Evolutionary conservation across 2,329 filamentous ascomycete genomes (phyloP), one percentile per base, ranked within the genome.

Genomic region (Ophiocordyceps sinensis): DNA sequence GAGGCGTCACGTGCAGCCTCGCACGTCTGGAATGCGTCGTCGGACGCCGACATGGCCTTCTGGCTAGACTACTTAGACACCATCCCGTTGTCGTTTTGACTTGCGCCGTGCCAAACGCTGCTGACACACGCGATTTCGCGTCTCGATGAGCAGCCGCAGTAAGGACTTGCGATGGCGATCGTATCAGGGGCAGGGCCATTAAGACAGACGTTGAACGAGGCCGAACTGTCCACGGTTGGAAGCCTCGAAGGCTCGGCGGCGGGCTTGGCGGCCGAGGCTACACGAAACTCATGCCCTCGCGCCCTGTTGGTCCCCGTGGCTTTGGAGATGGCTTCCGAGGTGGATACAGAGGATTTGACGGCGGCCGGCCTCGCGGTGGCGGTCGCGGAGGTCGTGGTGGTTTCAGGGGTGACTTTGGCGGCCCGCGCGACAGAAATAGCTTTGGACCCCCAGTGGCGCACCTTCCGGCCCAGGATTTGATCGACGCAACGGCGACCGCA

Each of bases 201-300:
- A 78, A 94, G 57, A 87, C 96, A 54, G 91, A 98, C 58, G 89
- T 96, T 45, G 91, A 98, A 65, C 81, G 91, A 56, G 91, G 91
- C 50, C 82, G 91, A 51, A 96, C 91, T 28, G 86, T 95, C 34
- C 84, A 85, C 56, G 86, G 83, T 38, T 98, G 91, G 91, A 83
- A 85, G 56, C 91, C 91, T 46, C 81, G 85, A 51, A 82, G 91
- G 48, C 82, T 94, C 40, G 91, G 89, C 43, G 91, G 91, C 49
- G 91, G 91, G 37, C 75, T 95, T 3, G 91, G 91, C 47, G 89
- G 89, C 37, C 80, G 91, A 53, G 84, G 85, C 48, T 96, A 96
- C 63, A 96, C 89, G 43, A 93, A 89, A 62, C 77, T 80, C 14
- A 70, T 78, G 48, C 75, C 82, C 39, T 70, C 82, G 30, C 77